These are phyloP conservation scores for Suillus subluteus DNA, from an alignment of 768 basidiomycete species.

Conservation along the genomic window DNA sequence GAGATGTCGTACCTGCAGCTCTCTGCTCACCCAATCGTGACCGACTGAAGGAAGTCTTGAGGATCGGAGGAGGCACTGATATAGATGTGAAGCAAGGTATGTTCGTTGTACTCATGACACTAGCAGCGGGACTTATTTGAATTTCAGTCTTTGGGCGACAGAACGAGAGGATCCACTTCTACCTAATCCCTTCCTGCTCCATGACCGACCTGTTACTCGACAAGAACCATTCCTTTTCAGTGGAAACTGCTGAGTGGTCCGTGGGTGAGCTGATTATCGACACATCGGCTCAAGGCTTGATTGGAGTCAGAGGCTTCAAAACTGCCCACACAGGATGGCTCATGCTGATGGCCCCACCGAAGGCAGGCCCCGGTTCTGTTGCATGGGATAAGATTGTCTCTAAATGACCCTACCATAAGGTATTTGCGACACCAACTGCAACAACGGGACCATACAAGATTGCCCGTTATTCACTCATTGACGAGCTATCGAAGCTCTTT, in stretches of 20 bases:
- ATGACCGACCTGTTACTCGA: not conserved
- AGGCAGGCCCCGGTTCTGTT: not conserved
- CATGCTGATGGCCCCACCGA: not conserved
- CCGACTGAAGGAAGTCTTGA: constrained; percentile 8
- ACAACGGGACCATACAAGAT: not conserved
- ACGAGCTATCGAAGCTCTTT: constrained; percentile 10
- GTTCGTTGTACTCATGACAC: not conserved
- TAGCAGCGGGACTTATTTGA: not conserved
- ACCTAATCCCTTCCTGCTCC: not conserved
- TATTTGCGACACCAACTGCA: not conserved
- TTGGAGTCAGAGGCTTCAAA: constrained; percentile 10
- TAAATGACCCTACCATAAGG: constrained; percentile 7
- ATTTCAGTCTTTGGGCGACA: not conserved
- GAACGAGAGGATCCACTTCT: not conserved
- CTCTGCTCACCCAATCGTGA: constrained; percentile 3
- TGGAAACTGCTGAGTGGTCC: constrained; percentile 1
- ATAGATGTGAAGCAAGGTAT: constrained; percentile 11
- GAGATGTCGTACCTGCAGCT: not conserved
- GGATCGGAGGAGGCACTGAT: constrained; percentile 3
- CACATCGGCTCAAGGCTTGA: not conserved
- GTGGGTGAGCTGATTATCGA: not conserved
- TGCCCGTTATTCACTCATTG: not conserved
- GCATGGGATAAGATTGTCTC: not conserved
- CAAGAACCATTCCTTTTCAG: not conserved
- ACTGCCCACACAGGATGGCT: constrained; percentile 10